Evolutionary conservation across 2,329 filamentous ascomycete species (phyloP).

Genomic region (Ascochyta viciae-villosae): DNA sequence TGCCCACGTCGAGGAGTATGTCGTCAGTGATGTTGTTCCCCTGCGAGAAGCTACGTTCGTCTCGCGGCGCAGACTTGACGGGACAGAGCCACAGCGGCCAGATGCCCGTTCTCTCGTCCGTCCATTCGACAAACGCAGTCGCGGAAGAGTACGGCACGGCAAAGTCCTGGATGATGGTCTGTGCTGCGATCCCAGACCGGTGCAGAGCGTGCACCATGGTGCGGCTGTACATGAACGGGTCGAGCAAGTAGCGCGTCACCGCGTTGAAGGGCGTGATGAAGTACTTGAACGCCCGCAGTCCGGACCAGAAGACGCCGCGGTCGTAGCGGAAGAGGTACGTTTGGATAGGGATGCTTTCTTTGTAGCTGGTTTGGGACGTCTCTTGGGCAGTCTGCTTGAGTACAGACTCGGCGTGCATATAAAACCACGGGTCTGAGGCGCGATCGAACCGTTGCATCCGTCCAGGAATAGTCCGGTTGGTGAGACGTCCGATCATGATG

Average conservation of each 20-base stretch:
- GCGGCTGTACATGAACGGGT: conserved; percentile 67
- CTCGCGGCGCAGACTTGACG: conserved; percentile 39
- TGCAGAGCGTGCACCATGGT: conserved; percentile 70
- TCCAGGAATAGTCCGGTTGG: conserved; percentile 53
- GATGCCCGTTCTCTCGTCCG: conserved; percentile 56
- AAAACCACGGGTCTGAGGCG: conserved; percentile 74
- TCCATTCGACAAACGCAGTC: conserved; percentile 61
- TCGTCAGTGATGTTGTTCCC: conserved; percentile 39
- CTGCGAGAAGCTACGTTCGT: conserved; percentile 40
- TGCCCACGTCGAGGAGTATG: conserved; percentile 57
- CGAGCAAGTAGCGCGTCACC: conserved; percentile 64
- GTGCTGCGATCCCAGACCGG: conserved; percentile 61
- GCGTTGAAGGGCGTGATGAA: conserved; percentile 67
- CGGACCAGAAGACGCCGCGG: conserved; percentile 71
- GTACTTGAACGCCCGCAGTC: conserved; percentile 66
- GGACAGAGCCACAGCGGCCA: conserved; percentile 69
- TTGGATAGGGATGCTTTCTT: conserved; percentile 55
- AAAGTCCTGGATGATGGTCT: conserved; percentile 69
- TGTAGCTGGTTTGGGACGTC: conserved; percentile 21
- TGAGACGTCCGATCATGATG: conserved; percentile 67
- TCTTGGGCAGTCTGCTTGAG: conserved; percentile 18
- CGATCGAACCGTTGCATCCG: conserved; percentile 60
- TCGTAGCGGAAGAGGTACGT: conserved; percentile 70
- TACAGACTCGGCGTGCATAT: conserved; percentile 65
- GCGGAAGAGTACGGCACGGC: conserved; percentile 63